A percentile compares a stretch with the other conserved stretches of the same genome.
These are phyloP conservation scores for Zymoseptoria brevis DNA, from an alignment of 2,329 filamentous ascomycete genomes.

Conservation along the genomic window DNA sequence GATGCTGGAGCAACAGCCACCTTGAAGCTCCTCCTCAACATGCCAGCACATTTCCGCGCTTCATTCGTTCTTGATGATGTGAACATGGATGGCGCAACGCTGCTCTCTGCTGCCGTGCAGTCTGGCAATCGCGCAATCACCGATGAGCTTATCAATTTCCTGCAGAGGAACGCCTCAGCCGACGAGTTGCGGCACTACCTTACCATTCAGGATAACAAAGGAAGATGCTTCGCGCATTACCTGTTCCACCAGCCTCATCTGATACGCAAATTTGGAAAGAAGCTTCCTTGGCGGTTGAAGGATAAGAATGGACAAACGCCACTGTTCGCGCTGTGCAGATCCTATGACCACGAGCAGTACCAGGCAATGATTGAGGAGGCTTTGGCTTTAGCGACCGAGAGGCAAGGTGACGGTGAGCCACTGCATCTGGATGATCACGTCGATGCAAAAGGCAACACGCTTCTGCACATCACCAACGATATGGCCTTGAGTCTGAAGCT, in stretches of 20 bases:
- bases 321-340: conserved; percentile 86
- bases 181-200: conserved; percentile 60
- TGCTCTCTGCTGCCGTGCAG: conserved; percentile 86
- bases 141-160: conserved; percentile 63
- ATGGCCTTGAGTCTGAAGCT: conserved; percentile 66
- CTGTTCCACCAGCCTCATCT: conserved; percentile 82
- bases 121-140: conserved; percentile 68
- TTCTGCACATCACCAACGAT: conserved; percentile 93
- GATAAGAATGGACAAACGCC: conserved; percentile 99
- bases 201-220: conserved; percentile 68
- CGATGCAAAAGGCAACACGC: conserved; percentile 84
- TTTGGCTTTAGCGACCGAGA: conserved; percentile 61
- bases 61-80: conserved; percentile 68
- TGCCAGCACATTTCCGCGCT: conserved; percentile 67
- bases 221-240: conserved; percentile 89
- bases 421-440: conserved; percentile 89
- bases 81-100: conserved; percentile 81
- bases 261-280: conserved; percentile 64
- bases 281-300: conserved; percentile 80
- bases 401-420: conserved; percentile 70
- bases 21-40: conserved; percentile 70
- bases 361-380: conserved; percentile 78
- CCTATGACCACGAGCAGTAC: conserved; percentile 88
- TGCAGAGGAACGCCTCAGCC: conserved; percentile 50
- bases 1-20: conserved; percentile 58